phyloP scores from a whole-genome alignment of 2,329 filamentous ascomycete genomes.

The Trichoderma atroviride region DNA sequence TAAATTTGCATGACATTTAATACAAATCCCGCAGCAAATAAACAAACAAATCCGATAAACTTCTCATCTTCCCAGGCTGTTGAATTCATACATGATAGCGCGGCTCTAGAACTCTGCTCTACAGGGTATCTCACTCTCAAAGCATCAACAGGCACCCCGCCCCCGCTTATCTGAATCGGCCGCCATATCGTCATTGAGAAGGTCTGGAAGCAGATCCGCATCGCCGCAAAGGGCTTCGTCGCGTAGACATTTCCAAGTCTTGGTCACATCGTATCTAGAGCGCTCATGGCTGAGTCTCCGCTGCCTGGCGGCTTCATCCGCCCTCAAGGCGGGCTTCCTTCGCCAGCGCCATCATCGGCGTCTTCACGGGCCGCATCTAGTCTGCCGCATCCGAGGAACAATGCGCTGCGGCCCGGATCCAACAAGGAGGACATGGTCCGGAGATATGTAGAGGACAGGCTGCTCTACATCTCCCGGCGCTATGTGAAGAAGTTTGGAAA shows the following conservation, averaged over 20 bases:
- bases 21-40: background rate
- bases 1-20: background rate
- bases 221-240: background rate
- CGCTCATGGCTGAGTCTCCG: background rate
- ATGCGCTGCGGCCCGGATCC: constrained; percentile 57
- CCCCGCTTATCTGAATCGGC: constrained; percentile 7
- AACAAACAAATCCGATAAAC: background rate
- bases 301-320: constrained; percentile 57
- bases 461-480: constrained; percentile 58
- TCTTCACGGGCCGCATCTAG: constrained; percentile 45
- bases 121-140: background rate
- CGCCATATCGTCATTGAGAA: constrained; percentile 2
- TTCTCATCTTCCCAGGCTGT: too few species aligned
- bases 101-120: background rate
- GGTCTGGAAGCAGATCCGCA: background rate
- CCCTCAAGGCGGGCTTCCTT: constrained; percentile 48
- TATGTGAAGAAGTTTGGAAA: constrained; percentile 62
- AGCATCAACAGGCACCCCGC: background rate
- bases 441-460: constrained; percentile 57
- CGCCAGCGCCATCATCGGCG: constrained; percentile 56
- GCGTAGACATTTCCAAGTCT: background rate
- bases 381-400: constrained; percentile 59
- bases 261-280: too few species aligned
- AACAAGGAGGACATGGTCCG: constrained; percentile 63
- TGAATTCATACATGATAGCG: too few species aligned